A percentile compares a stretch with the other conserved stretches of the same genome.
phyloP scores from a whole-genome alignment of 495 filamentous ascomycete species.

The Podospora bellae-mahoneyi region DNA sequence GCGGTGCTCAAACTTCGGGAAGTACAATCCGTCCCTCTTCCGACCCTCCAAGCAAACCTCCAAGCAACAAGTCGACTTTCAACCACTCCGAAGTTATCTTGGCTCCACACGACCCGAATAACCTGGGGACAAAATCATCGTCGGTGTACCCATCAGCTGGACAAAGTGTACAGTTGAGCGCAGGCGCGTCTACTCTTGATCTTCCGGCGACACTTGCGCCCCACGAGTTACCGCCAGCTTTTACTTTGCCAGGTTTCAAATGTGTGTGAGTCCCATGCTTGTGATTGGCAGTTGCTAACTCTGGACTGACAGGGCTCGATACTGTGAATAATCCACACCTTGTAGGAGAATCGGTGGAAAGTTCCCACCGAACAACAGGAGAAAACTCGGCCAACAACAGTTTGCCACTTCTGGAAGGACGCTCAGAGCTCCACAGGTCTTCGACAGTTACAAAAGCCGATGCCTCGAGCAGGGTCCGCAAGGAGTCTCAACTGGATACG shows the following conservation, averaged over 20 bases:
- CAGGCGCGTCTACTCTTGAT: constrained; percentile 14
- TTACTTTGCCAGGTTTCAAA: constrained; percentile 15
- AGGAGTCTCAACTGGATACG: constrained; percentile 28
- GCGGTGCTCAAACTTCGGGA: background rate
- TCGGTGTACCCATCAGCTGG: constrained; percentile 28
- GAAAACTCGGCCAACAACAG: constrained; percentile 3
- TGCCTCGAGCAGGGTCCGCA: constrained; percentile 23
- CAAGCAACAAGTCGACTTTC: background rate
- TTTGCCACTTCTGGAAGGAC: background rate
- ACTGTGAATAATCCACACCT: constrained; percentile 13
- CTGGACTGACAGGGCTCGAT: constrained; percentile 16
- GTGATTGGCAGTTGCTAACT: background rate
- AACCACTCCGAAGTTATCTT: background rate
- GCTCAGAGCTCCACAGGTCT: background rate
- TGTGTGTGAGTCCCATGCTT: constrained; percentile 12
- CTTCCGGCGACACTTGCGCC: constrained; percentile 5
- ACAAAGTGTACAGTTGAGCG: constrained; percentile 18
- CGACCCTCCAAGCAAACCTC: constrained; percentile 1
- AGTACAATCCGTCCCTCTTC: background rate
- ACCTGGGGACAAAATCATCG: constrained; percentile 18
- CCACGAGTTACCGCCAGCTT: background rate
- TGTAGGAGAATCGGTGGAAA: constrained; percentile 8
- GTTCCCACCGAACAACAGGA: constrained; percentile 16
- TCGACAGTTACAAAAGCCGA: constrained; percentile 17
- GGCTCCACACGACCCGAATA: background rate